A percentile compares a stretch with the other conserved stretches of the same genome.
Conservation (phyloP, 257 asterid species). For the Capsicum pubescens region DNA sequence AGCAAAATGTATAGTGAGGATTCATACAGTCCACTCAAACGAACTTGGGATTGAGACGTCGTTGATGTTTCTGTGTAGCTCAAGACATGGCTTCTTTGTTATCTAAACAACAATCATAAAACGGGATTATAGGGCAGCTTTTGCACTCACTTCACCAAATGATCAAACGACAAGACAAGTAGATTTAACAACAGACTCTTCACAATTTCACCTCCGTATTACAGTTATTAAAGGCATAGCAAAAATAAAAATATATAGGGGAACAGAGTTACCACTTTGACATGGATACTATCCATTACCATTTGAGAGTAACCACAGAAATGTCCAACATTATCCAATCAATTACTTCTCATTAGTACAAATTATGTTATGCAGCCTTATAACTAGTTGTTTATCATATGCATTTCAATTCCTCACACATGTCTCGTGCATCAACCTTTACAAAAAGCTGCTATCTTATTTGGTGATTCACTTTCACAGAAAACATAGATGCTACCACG, state of each 20-base stretch:
- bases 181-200: not conserved
- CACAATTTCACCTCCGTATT: not conserved
- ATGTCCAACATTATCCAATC: constrained; percentile 12
- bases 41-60: not conserved
- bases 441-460: not conserved
- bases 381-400: not conserved
- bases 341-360: not conserved
- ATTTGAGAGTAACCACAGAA: not conserved
- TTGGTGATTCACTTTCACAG: not conserved
- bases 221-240: not conserved
- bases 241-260: not conserved
- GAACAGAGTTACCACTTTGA: not conserved
- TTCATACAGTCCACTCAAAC: not conserved
- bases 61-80: not conserved
- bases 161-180: not conserved
- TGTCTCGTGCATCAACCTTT: not conserved
- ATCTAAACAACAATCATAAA: not conserved
- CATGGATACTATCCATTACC: constrained; percentile 1
- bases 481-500: not conserved
- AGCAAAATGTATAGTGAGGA: not conserved
- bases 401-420: not conserved
- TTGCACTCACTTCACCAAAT: not conserved
- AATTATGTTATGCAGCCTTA: not conserved
- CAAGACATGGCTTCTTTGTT: not conserved
- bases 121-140: not conserved